These are phyloP conservation scores for Cercospora janseana DNA, from an alignment of 2,329 filamentous ascomycete species.

Conservation along the genomic window DNA sequence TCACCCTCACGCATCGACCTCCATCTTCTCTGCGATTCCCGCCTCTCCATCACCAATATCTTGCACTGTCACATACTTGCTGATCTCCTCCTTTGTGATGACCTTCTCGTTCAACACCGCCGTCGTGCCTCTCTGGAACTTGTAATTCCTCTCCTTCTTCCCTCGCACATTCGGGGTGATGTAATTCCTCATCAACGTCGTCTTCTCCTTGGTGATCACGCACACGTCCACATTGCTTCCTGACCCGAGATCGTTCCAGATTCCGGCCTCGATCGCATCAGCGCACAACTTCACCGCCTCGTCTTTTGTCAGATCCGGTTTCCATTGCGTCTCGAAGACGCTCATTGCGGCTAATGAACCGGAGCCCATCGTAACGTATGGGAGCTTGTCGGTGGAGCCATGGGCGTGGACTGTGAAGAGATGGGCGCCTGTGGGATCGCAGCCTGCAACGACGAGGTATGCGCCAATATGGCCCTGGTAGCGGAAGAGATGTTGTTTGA, in stretches of 20 bases:
- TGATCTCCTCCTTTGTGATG: constrained; percentile 89
- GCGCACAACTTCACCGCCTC: constrained; percentile 79
- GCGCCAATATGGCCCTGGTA: constrained; percentile 98
- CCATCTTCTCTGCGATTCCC: constrained; percentile 62
- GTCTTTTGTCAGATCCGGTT: constrained; percentile 70
- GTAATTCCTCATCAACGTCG: constrained; percentile 87
- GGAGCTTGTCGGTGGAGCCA: constrained; percentile 96
- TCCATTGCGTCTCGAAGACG: constrained; percentile 96
- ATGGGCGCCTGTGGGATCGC: constrained; percentile 90
- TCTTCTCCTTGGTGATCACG: constrained; percentile 93
- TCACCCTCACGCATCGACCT: constrained; percentile 51
- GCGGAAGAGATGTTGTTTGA: constrained; percentile 98
- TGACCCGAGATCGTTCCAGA: constrained; percentile 97
- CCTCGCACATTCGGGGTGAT: constrained; percentile 89
- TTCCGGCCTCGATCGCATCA: constrained; percentile 90
- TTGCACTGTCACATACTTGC: constrained; percentile 88
- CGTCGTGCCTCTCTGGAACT: constrained; percentile 87
- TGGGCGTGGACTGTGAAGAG: constrained; percentile 98
- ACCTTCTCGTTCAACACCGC: constrained; percentile 94
- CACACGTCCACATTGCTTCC: constrained; percentile 97
- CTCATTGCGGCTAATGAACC: constrained; percentile 96
- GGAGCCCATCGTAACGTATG: constrained; percentile 98
- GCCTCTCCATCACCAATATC: constrained; percentile 68
- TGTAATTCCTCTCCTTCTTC: constrained; percentile 90
- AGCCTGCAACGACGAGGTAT: constrained; percentile 94